Percentiles rank a stretch among this genome's conserved stretches.
Evolutionary conservation across 805 yeast genomes (phyloP).

Genomic region (Ogataea pilisensis): DNA sequence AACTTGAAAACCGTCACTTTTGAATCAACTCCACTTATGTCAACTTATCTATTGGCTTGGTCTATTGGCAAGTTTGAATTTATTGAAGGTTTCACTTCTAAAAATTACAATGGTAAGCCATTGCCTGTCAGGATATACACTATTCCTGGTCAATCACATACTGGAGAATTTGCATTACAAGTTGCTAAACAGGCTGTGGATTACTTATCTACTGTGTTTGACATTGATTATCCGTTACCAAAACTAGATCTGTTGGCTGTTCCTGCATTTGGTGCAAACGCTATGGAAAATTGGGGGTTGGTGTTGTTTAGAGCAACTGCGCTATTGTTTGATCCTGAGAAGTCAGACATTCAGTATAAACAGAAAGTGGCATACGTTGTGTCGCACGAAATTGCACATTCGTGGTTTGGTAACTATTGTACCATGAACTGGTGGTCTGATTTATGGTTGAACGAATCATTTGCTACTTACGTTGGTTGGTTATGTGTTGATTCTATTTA

Average conservation of each 20-base stretch:
- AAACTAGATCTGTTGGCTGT: constrained; percentile 77
- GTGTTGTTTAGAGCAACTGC: constrained; percentile 64
- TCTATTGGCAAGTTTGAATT: constrained; percentile 54
- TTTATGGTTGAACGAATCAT: constrained; percentile 85
- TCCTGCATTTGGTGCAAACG: constrained; percentile 77
- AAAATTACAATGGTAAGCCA: constrained; percentile 36
- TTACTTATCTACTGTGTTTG: constrained; percentile 44
- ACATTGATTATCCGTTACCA: constrained; percentile 68
- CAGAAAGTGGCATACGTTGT: constrained; percentile 79
- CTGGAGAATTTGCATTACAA: constrained; percentile 45
- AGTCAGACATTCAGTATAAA: constrained; percentile 48
- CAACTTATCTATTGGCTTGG: constrained; percentile 56
- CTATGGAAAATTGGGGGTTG: constrained; percentile 91
- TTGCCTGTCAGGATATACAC: constrained; percentile 51
- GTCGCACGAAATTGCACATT: constrained; percentile 84
- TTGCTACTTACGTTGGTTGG: constrained; percentile 84
- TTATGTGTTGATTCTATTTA: constrained; percentile 61
- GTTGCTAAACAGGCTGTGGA: constrained; percentile 49
- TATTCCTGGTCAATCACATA: constrained; percentile 42
- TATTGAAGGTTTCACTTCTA: constrained; percentile 42
- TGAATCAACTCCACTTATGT: constrained; percentile 49
- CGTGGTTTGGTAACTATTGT: constrained; percentile 87
- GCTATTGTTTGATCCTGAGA: constrained; percentile 43
- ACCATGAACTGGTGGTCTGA: constrained; percentile 96
- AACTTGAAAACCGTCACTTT: constrained; percentile 31